Conservation (phyloP, 352 stramenopile species). For the Peronospora destructor region DNA sequence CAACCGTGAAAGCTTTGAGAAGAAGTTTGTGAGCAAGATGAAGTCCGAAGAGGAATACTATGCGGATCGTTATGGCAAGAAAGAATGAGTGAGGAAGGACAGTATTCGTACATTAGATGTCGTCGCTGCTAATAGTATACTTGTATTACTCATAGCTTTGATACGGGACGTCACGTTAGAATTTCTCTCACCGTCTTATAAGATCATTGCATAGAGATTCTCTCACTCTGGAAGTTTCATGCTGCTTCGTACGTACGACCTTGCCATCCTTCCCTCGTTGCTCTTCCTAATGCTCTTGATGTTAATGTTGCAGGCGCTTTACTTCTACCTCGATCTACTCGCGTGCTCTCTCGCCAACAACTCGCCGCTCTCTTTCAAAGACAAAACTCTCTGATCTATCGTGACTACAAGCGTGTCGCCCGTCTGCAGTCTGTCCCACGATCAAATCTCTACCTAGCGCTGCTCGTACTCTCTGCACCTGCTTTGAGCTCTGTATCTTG, state of each 20-base stretch:
- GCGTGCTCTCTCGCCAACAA: constrained; percentile 14
- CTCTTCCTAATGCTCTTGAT: constrained; percentile 8
- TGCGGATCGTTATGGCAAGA: constrained; percentile 79
- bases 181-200: not conserved
- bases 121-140: constrained; percentile 1
- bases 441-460: constrained; percentile 5
- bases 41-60: constrained; percentile 91
- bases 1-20: constrained; percentile 86
- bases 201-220: not conserved
- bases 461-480: constrained; percentile 24
- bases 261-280: not conserved
- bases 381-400: constrained; percentile 4
- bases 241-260: constrained; percentile 25
- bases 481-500: constrained; percentile 18
- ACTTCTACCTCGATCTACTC: constrained; percentile 17
- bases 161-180: constrained; percentile 15
- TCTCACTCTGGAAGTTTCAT: constrained; percentile 15
- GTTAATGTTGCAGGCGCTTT: constrained; percentile 16
- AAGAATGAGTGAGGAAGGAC: constrained; percentile 33
- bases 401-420: constrained; percentile 3
- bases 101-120: constrained; percentile 4
- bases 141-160: no score
- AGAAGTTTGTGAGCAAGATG: constrained; percentile 92
- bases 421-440: constrained; percentile 7
- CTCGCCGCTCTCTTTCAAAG: constrained; percentile 5